phyloP scores from a whole-genome alignment of 2,329 filamentous ascomycete genomes.

The Aureobasidium vineae region DNA sequence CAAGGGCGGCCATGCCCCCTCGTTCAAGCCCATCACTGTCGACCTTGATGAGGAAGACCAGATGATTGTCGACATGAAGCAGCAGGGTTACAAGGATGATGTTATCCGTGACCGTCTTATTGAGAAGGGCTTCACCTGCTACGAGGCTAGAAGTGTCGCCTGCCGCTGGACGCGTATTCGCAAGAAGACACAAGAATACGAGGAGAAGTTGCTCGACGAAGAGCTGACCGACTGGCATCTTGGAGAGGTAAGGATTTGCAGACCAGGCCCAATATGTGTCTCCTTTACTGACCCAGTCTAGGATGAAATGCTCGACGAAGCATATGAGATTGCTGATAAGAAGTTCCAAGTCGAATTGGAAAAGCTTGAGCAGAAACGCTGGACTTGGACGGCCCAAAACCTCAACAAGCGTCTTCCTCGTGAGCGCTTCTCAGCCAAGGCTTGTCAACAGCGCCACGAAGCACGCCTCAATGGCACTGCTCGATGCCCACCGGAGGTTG shows the following conservation, averaged over 20 bases:
- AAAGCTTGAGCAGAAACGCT: constrained; percentile 46
- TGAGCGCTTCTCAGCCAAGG: constrained; percentile 48
- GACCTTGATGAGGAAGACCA: constrained; percentile 51
- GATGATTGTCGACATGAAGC: constrained; percentile 47
- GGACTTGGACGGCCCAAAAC: constrained; percentile 43
- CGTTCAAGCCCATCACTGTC: constrained; percentile 29
- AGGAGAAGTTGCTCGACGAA: constrained; percentile 49
- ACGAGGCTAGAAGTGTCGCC: constrained; percentile 49
- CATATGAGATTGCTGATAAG: constrained; percentile 45
- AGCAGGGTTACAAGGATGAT: constrained; percentile 45
- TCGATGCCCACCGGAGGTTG: constrained; percentile 45
- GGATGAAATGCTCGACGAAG: constrained; percentile 47
- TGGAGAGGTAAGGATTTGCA: constrained; percentile 44
- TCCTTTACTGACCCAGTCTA: constrained; percentile 32
- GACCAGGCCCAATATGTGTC: not conserved
- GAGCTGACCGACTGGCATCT: constrained; percentile 52
- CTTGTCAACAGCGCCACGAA: constrained; percentile 47
- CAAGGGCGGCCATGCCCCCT: not conserved
- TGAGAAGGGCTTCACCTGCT: constrained; percentile 45
- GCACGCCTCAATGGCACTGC: constrained; percentile 46
- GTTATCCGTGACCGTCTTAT: constrained; percentile 46
- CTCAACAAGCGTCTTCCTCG: constrained; percentile 39
- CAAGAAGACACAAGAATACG: constrained; percentile 43
- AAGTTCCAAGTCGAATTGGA: constrained; percentile 44
- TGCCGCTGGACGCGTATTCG: constrained; percentile 50